These are phyloP conservation scores for Bipolaris oryzae DNA, from an alignment of 2,329 filamentous ascomycete genomes.

Conservation along the genomic window DNA sequence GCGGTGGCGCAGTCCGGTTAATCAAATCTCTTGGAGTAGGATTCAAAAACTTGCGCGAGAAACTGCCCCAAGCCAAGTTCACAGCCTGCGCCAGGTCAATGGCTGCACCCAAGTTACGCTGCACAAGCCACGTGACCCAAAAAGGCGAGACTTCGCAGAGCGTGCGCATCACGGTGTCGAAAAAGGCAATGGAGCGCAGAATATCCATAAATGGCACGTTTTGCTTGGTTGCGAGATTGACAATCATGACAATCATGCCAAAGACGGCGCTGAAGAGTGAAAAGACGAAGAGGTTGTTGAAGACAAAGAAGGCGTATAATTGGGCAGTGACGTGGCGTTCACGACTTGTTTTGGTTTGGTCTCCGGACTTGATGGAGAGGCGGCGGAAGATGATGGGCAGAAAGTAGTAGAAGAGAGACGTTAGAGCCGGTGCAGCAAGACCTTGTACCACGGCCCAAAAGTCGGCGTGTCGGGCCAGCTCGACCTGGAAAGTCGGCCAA, in stretches of 20 bases:
- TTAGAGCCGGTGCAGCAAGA: conserved; percentile 85
- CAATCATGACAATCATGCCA: conserved; percentile 70
- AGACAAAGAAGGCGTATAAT: conserved; percentile 93
- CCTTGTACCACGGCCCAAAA: conserved; percentile 91
- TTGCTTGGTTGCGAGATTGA: conserved; percentile 60
- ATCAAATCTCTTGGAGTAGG: conserved; percentile 92
- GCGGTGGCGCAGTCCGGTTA: conserved; percentile 86
- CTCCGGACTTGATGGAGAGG: conserved; percentile 80
- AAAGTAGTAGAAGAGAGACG: conserved; percentile 83
- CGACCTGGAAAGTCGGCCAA: conserved; percentile 75
- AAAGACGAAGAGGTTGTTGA: conserved; percentile 96
- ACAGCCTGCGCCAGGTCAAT: conserved; percentile 90
- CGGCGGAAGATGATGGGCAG: conserved; percentile 91
- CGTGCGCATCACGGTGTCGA: conserved; percentile 69
- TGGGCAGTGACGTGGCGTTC: conserved; percentile 91
- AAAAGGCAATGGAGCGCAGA: conserved; percentile 68
- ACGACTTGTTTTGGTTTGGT: conserved; percentile 88
- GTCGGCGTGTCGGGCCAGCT: conserved; percentile 65
- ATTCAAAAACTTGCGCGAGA: conserved; percentile 80
- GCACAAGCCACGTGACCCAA: conserved; percentile 79
- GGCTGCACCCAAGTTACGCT: conserved; percentile 91
- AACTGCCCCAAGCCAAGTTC: conserved; percentile 82
- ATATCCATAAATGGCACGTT: conserved; percentile 67
- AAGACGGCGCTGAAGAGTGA: conserved; percentile 87
- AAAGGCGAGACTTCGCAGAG: conserved; percentile 85